A percentile compares a stretch with the other conserved stretches of the same genome.
These are phyloP conservation scores for Cicer cuneatum DNA, from an alignment of 306 rosid genomes.

Conservation along the genomic window DNA sequence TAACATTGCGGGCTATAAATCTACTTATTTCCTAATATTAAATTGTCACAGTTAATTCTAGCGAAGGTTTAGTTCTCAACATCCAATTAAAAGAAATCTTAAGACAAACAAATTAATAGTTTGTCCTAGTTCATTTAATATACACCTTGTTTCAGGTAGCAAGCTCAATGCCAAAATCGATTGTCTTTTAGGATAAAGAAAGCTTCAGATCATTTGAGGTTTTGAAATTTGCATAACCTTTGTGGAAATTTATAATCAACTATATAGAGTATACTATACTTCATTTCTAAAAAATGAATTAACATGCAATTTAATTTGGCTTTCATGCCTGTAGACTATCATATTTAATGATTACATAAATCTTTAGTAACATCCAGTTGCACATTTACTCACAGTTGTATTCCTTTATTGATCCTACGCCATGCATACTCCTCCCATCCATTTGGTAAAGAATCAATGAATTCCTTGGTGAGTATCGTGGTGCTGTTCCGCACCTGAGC, in stretches of 20 bases:
- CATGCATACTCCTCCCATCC: conserved; percentile 99
- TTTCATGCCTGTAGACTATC: conserved; percentile 3
- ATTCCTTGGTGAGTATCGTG: conserved; percentile 91
- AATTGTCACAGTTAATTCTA: conserved; percentile 21
- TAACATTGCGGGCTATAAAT: background rate
- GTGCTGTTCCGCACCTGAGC: conserved; percentile 97
- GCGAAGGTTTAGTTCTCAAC: conserved; percentile 12
- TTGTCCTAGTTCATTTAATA: conserved; percentile 27
- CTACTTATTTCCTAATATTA: background rate
- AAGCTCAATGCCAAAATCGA: background rate
- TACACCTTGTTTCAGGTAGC: conserved; percentile 21
- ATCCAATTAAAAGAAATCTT: conserved; percentile 10
- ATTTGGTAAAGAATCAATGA: conserved; percentile 87
- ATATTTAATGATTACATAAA: conserved; percentile 28
- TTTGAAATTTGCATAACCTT: conserved; percentile 4
- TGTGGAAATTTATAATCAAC: conserved; percentile 15
- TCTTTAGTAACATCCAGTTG: conserved; percentile 28
- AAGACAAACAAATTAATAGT: background rate
- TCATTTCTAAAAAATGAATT: conserved; percentile 38
- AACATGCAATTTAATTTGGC: conserved; percentile 18
- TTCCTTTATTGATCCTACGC: conserved; percentile 97
- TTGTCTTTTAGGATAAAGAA: conserved; percentile 14
- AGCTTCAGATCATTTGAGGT: conserved; percentile 8
- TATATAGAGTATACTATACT: conserved; percentile 3
- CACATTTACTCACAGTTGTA: conserved; percentile 68